phyloP scores from a whole-genome alignment of 2,329 filamentous ascomycete genomes.

The Fusarium beomiforme region DNA sequence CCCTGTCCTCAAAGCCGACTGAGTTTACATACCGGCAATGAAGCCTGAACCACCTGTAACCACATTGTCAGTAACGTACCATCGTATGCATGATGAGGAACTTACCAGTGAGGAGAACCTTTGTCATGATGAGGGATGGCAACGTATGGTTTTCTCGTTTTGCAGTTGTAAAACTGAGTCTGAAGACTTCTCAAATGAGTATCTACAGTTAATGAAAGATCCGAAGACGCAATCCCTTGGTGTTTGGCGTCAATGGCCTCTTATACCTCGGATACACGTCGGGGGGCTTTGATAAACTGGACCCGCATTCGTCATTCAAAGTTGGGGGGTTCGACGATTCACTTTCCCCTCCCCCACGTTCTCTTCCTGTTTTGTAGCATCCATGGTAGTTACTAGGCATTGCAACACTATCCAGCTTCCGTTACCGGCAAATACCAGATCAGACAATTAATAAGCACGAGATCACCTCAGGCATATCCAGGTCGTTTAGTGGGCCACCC shows the following conservation, averaged over 20 bases:
- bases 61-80: slow-evolving; percentile 11
- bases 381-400: background rate
- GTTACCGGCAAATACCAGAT: slow-evolving; percentile 6
- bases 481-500: too few species aligned
- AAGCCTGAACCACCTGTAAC: slow-evolving; percentile 49
- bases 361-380: slow-evolving; percentile 15
- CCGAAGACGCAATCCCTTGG: background rate
- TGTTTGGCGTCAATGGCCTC: slow-evolving; percentile 14
- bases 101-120: slow-evolving; percentile 47
- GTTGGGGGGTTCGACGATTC: slow-evolving; percentile 27
- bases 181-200: background rate
- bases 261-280: slow-evolving; percentile 2
- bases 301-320: slow-evolving; percentile 41
- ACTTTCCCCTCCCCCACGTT: slow-evolving; percentile 20
- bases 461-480: background rate
- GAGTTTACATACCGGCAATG: slow-evolving; percentile 45
- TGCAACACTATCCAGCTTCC: background rate
- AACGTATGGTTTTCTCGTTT: background rate
- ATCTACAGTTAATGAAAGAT: background rate
- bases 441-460: background rate
- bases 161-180: background rate
- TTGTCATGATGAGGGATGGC: slow-evolving; percentile 39
- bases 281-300: slow-evolving; percentile 25
- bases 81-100: background rate
- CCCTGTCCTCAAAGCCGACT: too few species aligned